Evolutionary conservation across 2,329 filamentous ascomycete species (phyloP).

Genomic region (Pyricularia grisea): DNA sequence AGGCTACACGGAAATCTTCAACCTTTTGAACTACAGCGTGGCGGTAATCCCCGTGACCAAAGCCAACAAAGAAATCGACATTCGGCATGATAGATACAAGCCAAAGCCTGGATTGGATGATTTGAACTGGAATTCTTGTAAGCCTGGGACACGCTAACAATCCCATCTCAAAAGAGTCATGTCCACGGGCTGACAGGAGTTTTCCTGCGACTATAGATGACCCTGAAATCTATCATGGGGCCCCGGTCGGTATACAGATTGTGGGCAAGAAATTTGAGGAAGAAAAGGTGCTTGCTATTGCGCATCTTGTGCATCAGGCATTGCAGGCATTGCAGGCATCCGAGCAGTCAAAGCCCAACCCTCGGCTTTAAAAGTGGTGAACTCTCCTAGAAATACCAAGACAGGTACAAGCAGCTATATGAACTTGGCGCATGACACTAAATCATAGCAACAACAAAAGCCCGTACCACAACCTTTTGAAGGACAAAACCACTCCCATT

Average conservation of each 20-base stretch:
- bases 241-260: not conserved
- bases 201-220: not conserved
- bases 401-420: not conserved
- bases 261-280: not conserved
- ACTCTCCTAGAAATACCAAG: not conserved
- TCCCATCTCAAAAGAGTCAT: not conserved
- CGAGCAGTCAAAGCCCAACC: not conserved
- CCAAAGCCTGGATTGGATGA: not conserved
- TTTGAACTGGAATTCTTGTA: not conserved
- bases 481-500: not conserved
- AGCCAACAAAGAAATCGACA: not conserved
- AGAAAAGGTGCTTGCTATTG: not conserved
- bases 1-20: not conserved
- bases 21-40: not conserved
- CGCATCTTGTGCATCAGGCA: not conserved
- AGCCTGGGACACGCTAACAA: not conserved
- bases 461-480: not conserved
- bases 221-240: not conserved
- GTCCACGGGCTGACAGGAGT: not conserved
- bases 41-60: not conserved
- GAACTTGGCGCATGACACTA: not conserved
- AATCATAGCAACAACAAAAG: not conserved
- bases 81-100: not conserved
- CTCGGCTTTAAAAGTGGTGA: not conserved
- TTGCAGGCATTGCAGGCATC: not conserved